Percentiles rank a stretch among this genome's conserved stretches.
Conservation (phyloP, 1,139 yeast species). For the Tardiomyces depauwii region DNA sequence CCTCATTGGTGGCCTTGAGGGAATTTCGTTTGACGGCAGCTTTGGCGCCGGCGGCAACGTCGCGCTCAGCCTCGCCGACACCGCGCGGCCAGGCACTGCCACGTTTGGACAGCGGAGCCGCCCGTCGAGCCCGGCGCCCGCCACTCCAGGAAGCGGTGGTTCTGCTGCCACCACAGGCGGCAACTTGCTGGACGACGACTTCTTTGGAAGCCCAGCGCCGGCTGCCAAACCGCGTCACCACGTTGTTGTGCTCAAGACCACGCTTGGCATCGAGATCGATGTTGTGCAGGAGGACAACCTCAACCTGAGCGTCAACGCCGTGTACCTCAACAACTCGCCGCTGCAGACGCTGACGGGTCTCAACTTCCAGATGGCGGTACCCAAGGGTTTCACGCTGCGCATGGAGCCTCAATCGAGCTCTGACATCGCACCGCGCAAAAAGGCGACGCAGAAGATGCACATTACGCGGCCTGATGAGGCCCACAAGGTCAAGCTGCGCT, state of each 20-base stretch:
- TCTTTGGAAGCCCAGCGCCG: constrained; percentile 4
- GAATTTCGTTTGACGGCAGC: constrained; percentile 7
- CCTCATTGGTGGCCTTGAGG: too few relatives aligned
- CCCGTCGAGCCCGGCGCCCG: background rate
- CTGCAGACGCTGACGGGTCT: constrained; percentile 34
- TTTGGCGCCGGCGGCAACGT: constrained; percentile 34
- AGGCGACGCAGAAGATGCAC: constrained; percentile 44
- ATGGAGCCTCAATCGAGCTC: constrained; percentile 64
- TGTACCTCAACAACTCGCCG: constrained; percentile 38
- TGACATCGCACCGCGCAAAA: constrained; percentile 37
- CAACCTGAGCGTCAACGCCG: constrained; percentile 35
- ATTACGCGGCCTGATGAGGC: constrained; percentile 39
- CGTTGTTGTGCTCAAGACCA: constrained; percentile 23
- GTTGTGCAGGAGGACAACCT: constrained; percentile 29
- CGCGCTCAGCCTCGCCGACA: constrained; percentile 18
- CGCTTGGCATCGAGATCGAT: constrained; percentile 41
- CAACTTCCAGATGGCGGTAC: constrained; percentile 71
- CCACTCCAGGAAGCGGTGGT: background rate
- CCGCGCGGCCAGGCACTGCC: background rate
- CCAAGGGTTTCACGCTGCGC: constrained; percentile 54
- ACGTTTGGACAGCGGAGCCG: background rate
- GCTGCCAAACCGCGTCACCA: constrained; percentile 15
- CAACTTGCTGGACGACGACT: constrained; percentile 1
- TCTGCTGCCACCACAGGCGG: constrained; percentile 2
- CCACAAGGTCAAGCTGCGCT: constrained; percentile 50